Percentiles rank a stretch among this genome's conserved stretches.
Evolutionary conservation across 192 early-diverging fungal genomes (phyloP).

Genomic region (Coemansia sp.): DNA sequence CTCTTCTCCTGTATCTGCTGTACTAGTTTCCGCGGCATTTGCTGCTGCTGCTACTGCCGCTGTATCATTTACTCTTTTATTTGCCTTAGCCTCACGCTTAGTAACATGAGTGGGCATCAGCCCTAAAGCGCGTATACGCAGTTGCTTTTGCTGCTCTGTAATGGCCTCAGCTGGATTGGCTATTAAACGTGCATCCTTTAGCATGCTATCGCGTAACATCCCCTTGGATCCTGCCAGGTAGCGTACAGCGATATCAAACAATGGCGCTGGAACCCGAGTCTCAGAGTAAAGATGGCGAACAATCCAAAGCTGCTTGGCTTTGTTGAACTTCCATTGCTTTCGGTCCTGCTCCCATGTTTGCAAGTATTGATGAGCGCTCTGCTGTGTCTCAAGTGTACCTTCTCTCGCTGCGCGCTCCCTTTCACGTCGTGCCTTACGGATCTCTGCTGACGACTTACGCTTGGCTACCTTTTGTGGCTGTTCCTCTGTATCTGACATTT

Average conservation of each 20-base stretch:
- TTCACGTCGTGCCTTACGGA: slow-evolving; percentile 27
- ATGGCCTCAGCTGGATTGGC: slow-evolving; percentile 13
- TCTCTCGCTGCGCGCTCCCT: slow-evolving; percentile 23
- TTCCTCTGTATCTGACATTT: background rate
- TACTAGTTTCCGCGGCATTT: background rate
- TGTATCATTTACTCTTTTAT: slow-evolving; percentile 10
- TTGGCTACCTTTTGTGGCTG: slow-evolving; percentile 16
- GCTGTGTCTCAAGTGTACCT: slow-evolving; percentile 24
- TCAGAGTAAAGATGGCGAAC: slow-evolving; percentile 41
- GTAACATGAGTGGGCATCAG: slow-evolving; percentile 40
- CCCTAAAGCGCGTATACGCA: slow-evolving; percentile 19
- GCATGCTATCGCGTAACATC: slow-evolving; percentile 15
- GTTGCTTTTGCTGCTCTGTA: slow-evolving; percentile 8
- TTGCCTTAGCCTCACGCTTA: slow-evolving; percentile 25
- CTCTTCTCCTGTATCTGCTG: no score
- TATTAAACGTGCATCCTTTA: slow-evolving; percentile 29
- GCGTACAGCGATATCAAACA: slow-evolving; percentile 29
- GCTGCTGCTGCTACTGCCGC: background rate
- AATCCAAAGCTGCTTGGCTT: slow-evolving; percentile 46
- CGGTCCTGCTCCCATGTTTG: slow-evolving; percentile 19
- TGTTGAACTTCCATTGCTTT: slow-evolving; percentile 44
- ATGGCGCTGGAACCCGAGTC: slow-evolving; percentile 16
- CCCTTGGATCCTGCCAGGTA: slow-evolving; percentile 16
- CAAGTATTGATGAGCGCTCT: slow-evolving; percentile 32
- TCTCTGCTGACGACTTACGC: slow-evolving; percentile 41